Evolutionary conservation across 805 yeast species (phyloP), one percentile per base, ranked within the genome.

Genomic region (Barnettozyma sucrosica): DNA sequence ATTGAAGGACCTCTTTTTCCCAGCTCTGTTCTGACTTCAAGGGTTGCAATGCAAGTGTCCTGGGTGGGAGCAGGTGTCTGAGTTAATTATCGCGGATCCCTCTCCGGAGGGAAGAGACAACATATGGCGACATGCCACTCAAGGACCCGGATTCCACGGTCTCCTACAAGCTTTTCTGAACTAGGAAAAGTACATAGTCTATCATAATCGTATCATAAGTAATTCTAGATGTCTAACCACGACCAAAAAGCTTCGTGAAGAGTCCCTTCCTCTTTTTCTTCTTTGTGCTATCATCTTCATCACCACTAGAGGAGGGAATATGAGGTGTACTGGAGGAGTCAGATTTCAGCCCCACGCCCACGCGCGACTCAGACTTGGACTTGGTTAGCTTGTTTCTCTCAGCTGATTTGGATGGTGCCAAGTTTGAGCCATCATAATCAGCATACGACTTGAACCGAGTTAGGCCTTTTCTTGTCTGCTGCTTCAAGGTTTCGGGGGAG

Each of bases 291-390:
- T 41, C 30, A 19, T 21, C n/a, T n/a, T n/a, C 25, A 41, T 39
- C 23, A 6, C 16, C 16, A 16, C 10, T 10, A 4, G 45, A 40
- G 4, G 43, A 6, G 25, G 41, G 24, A 30, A 14, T 11, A 25
- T 19, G 41, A 30, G 28, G 34, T 23, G 18, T 21, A 21, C 39
- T 42, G 33, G 25, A 18, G 37, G 14, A 42, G 28, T 42, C 45
- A 5, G 38, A 23, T 16, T 42, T 43, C 34, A 36, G n/a, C 19
- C 34, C 41, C 18, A 51, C 41, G 6, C 34, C 41, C 18, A 51
- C 41, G 6, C 45, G 43, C 16, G 58, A 55, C 28, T 55, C 55
- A 23, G 54, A 50, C 16, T 36, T 13, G 6, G 53, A 47, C 33
- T 51, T 54, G 3, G 25, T 10, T 30, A 52, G 28, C 9, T 36